phyloP scores from a whole-genome alignment of 805 yeast species.

The Komagataella ulmi region DNA sequence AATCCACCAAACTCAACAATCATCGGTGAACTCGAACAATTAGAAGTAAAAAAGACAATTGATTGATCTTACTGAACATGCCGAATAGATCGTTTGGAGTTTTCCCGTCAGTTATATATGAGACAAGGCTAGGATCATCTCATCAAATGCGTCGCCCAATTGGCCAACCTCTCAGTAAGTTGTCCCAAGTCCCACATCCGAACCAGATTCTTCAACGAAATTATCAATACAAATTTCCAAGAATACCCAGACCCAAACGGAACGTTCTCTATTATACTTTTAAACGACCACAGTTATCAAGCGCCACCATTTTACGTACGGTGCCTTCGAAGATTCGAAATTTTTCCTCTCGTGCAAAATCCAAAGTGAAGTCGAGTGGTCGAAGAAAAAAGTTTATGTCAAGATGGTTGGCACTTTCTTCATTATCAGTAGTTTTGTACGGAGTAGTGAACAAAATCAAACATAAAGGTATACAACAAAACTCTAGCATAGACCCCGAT shows the following conservation, averaged over 20 bases:
- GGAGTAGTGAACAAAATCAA: constrained; percentile 28
- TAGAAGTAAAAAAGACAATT: too few relatives aligned
- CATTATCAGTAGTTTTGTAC: constrained; percentile 36
- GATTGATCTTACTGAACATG: neutral
- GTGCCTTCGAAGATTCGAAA: constrained; percentile 8
- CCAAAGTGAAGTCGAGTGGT: constrained; percentile 3
- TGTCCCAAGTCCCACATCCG: neutral
- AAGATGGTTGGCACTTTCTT: constrained; percentile 42
- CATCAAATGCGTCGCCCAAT: neutral
- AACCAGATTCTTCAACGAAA: neutral
- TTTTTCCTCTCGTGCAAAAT: constrained; percentile 11
- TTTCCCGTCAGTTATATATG: neutral
- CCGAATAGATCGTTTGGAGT: neutral
- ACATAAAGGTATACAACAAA: constrained; percentile 10
- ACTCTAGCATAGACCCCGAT: constrained; percentile 8
- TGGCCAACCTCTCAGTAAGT: neutral
- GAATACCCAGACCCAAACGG: constrained; percentile 44
- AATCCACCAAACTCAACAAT: neutral
- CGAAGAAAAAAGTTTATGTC: constrained; percentile 22
- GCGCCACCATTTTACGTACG: neutral
- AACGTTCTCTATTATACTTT: constrained; percentile 32
- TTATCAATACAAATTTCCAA: constrained; percentile 30
- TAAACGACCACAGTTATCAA: constrained; percentile 1
- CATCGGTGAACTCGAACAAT: neutral
- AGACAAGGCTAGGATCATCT: neutral